Conservation (phyloP, 129 eudicot genomes). For the Tanacetum coccineum region DNA sequence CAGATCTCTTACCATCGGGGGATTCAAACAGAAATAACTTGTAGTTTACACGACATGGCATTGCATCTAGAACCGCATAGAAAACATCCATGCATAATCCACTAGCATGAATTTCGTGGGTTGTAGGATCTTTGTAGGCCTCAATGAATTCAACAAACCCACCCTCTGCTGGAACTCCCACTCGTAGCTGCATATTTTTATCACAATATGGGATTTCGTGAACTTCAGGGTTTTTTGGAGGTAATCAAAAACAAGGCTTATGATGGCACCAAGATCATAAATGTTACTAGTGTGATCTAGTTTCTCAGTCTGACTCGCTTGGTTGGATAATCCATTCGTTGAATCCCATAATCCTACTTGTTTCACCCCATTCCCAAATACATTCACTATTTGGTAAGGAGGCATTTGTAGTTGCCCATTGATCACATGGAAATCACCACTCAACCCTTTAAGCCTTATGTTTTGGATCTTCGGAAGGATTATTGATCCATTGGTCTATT, state of each 20-base stretch:
- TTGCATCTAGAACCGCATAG: conserved; percentile 35
- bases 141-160: conserved; percentile 39
- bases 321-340: not conserved
- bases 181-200: conserved; percentile 22
- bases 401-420: conserved; percentile 26
- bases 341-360: conserved; percentile 50
- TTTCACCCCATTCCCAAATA: conserved; percentile 38
- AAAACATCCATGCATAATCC: conserved; percentile 62
- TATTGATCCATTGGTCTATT: conserved; percentile 23
- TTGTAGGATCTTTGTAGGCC: conserved; percentile 18
- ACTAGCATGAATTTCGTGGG: conserved; percentile 6
- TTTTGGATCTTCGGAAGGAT: conserved; percentile 28
- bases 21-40: conserved; percentile 33
- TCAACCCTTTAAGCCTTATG: conserved; percentile 28
- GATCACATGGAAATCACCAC: conserved; percentile 41
- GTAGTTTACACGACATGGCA: conserved; percentile 33
- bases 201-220: conserved; percentile 28
- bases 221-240: conserved; percentile 33
- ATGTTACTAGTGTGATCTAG: conserved; percentile 14
- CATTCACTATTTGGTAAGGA: conserved; percentile 40
- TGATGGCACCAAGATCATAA: conserved; percentile 34
- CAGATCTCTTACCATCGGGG: conserved; percentile 15
- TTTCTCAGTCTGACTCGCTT: not conserved
- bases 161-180: conserved; percentile 39
- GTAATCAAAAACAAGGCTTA: conserved; percentile 48